Evolutionary conservation across 305 asterid species (phyloP).

Genomic region (Plantago lanceolata): DNA sequence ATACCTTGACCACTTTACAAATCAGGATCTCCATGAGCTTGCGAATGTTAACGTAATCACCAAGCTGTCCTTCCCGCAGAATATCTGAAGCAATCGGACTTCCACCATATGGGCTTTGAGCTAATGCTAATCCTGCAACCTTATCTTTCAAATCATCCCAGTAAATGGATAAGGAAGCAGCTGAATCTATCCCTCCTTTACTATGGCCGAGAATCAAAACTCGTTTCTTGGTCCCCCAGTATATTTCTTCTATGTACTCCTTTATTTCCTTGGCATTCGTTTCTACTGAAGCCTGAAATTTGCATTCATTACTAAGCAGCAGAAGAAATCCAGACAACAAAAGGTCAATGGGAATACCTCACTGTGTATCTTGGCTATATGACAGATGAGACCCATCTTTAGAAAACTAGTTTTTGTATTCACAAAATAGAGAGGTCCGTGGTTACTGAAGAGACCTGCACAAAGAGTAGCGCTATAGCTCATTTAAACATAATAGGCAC

Average conservation of each 20-base stretch:
- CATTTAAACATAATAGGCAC: conserved; percentile 1
- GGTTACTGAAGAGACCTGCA: conserved; percentile 96
- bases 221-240: conserved; percentile 78
- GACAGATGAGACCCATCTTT: conserved; percentile 90
- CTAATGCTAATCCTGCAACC: conserved; percentile 84
- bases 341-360: conserved; percentile 48
- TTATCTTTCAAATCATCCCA: conserved; percentile 87
- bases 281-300: conserved; percentile 78
- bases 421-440: conserved; percentile 87
- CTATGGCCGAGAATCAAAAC: conserved; percentile 91
- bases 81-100: conserved; percentile 94
- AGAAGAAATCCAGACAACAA: conserved; percentile 15
- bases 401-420: conserved; percentile 68
- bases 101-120: conserved; percentile 99
- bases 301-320: conserved; percentile 24
- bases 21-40: conserved; percentile 87
- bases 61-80: conserved; percentile 87
- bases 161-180: conserved; percentile 82
- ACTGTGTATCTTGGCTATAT: conserved; percentile 92
- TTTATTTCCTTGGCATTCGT: conserved; percentile 87
- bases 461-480: not conserved
- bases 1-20: conserved; percentile 92
- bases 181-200: conserved; percentile 90
- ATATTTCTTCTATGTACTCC: conserved; percentile 81
- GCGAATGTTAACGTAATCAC: conserved; percentile 87